These are phyloP conservation scores for Sonneratia caseolaris DNA, from an alignment of 345 rosid species.

Conservation along the genomic window DNA sequence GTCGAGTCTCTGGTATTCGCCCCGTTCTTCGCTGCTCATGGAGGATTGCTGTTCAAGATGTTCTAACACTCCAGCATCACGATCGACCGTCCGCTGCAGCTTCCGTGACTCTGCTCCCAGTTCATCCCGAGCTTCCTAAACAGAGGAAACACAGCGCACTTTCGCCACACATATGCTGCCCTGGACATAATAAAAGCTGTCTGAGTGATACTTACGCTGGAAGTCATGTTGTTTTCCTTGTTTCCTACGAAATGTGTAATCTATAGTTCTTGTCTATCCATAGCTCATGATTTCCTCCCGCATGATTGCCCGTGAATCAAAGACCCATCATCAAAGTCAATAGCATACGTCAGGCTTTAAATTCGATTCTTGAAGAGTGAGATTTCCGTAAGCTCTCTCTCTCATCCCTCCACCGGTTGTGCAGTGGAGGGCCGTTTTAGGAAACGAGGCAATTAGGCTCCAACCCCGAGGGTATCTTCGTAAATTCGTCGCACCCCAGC, in stretches of 20 bases:
- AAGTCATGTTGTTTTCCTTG: neutral
- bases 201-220: neutral
- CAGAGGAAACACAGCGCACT: neutral
- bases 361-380: too few species aligned
- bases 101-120: too few species aligned
- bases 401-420: too few species aligned
- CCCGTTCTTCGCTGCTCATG: slow-evolving; percentile 64
- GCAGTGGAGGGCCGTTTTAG: too few species aligned
- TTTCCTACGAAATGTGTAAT: neutral
- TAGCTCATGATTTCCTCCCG: too few species aligned
- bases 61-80: slow-evolving; percentile 12
- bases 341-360: too few species aligned
- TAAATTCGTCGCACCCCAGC: neutral
- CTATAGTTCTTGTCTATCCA: neutral
- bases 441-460: too few species aligned
- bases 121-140: too few species aligned
- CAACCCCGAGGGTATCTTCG: neutral
- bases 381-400: too few species aligned
- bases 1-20: slow-evolving; percentile 69
- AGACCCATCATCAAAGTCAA: too few species aligned
- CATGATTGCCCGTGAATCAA: too few species aligned
- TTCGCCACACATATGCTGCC: neutral
- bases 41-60: slow-evolving; percentile 48
- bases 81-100: too few species aligned
- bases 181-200: neutral